Evolutionary conservation across 2,329 filamentous ascomycete genomes (phyloP).

Genomic region (Ophiostoma perfectum): DNA sequence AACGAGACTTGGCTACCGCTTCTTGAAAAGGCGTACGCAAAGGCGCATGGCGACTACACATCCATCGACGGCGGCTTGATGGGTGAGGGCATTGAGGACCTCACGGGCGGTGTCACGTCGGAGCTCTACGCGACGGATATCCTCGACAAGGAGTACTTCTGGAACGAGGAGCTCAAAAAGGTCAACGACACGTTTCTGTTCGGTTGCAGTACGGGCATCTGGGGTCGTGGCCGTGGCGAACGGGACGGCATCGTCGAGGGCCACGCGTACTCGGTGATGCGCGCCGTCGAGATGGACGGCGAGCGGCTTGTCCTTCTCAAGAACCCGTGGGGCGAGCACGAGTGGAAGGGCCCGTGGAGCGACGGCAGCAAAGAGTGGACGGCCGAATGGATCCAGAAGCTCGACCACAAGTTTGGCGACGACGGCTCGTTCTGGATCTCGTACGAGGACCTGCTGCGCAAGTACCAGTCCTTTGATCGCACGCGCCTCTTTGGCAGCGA

Average conservation of each 20-base stretch:
- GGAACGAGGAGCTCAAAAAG: conserved; percentile 72
- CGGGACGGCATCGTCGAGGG: conserved; percentile 54
- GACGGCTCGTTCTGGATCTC: conserved; percentile 61
- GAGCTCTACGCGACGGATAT: conserved; percentile 66
- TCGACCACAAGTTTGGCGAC: conserved; percentile 55
- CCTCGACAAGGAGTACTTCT: conserved; percentile 74
- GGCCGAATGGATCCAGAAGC: conserved; percentile 50
- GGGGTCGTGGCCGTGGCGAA: conserved; percentile 57
- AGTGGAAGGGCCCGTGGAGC: conserved; percentile 56
- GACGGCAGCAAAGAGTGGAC: conserved; percentile 60
- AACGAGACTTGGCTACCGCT: conserved; percentile 72
- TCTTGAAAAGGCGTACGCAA: conserved; percentile 70
- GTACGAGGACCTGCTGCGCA: conserved; percentile 57
- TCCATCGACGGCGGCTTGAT: conserved; percentile 64
- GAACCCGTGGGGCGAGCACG: conserved; percentile 58
- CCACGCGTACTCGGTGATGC: conserved; percentile 58
- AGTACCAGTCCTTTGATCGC: conserved; percentile 57
- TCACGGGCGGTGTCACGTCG: conserved; percentile 64
- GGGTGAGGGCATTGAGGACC: conserved; percentile 45
- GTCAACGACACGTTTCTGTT: conserved; percentile 78
- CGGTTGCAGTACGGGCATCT: conserved; percentile 58
- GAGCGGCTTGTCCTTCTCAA: conserved; percentile 47
- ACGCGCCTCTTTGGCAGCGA: conserved; percentile 56
- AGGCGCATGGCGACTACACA: conserved; percentile 67
- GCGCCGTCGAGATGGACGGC: conserved; percentile 46